Evolutionary conservation across 2,329 filamentous ascomycete species (phyloP), one percentile per base, ranked within the genome.

Genomic region (Hymenoscyphus linearis): DNA sequence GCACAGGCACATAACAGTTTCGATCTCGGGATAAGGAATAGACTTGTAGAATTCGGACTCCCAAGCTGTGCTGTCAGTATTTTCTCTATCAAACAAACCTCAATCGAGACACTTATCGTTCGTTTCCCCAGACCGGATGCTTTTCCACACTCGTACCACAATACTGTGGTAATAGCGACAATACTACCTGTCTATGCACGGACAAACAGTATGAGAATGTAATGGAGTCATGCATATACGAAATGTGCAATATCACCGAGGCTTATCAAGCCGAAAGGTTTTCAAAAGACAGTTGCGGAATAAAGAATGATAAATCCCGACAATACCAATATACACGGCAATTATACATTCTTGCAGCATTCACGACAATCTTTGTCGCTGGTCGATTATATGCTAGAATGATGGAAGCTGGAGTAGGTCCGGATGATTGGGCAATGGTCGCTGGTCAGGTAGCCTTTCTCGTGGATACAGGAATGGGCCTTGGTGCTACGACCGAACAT

Each of bases 81-180:
- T 9, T 7, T 37, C 35, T 1, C 22, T 9, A 22, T 22, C 3
- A 25, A 13, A 12, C n/a, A 2, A 56, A 2, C 1, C 25, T n/a
- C 14, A 36, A 40, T 14, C 26, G 16, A 57, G 25, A 7, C 16
- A 18, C 22, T 18, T 9, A n/a, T 44, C 13, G 26, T 13, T 47
- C 18, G 25, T 27, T 50, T 3, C 13, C 18, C 6, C 25, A 57
- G 55, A 7, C 31, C 13, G 25, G 16, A 25, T 79, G 16, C 40
- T 27, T 63, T 3, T 31, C 56, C 12, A 60, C 52, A 34, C 36
- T 57, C 22, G 52, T 60, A 25, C 58, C 64, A 22, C 7, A 60
- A 22, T 65, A 58, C 31, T 65, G 61, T 52, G 55, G 55, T 25
- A 59, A 58, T 7, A 5, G 36, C 2, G 59, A 57, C 13, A 65